A percentile compares a stretch with the other conserved stretches of the same genome.
Conservation (phyloP, 306 rosid genomes). For the Vigna mungo region DNA sequence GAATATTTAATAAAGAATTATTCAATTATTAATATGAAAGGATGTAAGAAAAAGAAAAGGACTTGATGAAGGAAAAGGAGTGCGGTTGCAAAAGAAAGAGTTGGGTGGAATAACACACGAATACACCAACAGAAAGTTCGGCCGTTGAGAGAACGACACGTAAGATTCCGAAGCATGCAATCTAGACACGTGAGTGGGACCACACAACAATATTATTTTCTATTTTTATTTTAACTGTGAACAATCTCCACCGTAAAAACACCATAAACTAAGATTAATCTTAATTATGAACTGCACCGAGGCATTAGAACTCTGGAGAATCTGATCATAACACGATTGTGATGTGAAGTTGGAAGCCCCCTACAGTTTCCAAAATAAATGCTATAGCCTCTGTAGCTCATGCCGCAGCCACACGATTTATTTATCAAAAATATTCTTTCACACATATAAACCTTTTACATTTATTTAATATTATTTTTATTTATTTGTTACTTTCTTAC, state of each 20-base stretch:
- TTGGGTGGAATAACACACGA: conserved; percentile 42
- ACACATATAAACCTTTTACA: too few species aligned
- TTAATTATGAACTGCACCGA: neutral
- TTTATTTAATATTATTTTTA: too few species aligned
- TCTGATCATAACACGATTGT: neutral
- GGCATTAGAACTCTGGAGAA: neutral
- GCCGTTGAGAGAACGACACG: conserved; percentile 47
- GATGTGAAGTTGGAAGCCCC: neutral
- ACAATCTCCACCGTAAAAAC: neutral
- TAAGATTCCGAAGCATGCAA: neutral
- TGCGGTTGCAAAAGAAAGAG: conserved; percentile 38
- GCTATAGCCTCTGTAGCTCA: neutral
- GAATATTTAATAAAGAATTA: neutral
- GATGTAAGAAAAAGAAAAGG: neutral
- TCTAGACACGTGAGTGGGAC: conserved; percentile 46
- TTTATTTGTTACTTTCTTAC: too few species aligned
- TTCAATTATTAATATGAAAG: neutral
- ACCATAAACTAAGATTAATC: neutral
- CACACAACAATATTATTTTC: neutral
- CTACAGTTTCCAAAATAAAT: neutral
- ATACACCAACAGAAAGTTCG: conserved; percentile 48
- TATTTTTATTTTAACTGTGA: neutral
- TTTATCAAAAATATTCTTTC: too few species aligned
- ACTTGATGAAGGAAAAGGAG: conserved; percentile 8
- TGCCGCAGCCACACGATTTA: neutral